Conservation (phyloP, 768 basidiomycete species). For the Xerocomus brunneocitrinus region DNA sequence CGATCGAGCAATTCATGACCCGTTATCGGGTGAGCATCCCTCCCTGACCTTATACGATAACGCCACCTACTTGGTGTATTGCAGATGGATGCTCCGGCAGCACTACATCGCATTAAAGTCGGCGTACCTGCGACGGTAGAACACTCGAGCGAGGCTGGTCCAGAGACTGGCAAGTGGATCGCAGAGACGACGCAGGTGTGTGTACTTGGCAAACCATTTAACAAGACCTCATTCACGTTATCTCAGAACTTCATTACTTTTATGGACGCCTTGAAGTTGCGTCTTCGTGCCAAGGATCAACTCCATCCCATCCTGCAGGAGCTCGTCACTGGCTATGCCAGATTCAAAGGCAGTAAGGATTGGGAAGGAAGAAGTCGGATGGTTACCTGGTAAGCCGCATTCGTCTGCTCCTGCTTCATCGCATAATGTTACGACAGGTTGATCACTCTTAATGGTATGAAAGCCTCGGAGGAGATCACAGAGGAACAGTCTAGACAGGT, state of each 20-base stretch:
- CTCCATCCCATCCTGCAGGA: slow-evolving; percentile 93
- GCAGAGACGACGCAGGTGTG: slow-evolving; percentile 93
- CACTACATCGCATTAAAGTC: slow-evolving; percentile 82
- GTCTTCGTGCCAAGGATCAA: slow-evolving; percentile 94
- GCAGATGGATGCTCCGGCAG: slow-evolving; percentile 94
- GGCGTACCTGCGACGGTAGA: slow-evolving; percentile 97
- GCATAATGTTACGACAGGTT: slow-evolving; percentile 49
- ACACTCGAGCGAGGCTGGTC: slow-evolving; percentile 88
- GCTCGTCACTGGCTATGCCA: slow-evolving; percentile 89
- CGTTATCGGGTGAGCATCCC: slow-evolving; percentile 63
- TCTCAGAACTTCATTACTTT: slow-evolving; percentile 93
- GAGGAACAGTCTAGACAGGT: slow-evolving; percentile 95
- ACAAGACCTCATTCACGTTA: not conserved
- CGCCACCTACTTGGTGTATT: not conserved
- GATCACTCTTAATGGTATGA: slow-evolving; percentile 95
- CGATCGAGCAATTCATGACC: slow-evolving; percentile 87
- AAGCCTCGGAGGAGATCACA: slow-evolving; percentile 91
- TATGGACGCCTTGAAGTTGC: slow-evolving; percentile 94
- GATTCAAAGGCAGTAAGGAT: slow-evolving; percentile 92
- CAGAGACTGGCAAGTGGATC: slow-evolving; percentile 94
- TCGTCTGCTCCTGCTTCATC: not conserved
- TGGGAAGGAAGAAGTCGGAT: slow-evolving; percentile 93
- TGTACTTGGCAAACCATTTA: not conserved
- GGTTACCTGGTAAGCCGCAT: slow-evolving; percentile 72
- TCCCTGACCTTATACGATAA: not conserved